phyloP scores from a whole-genome alignment of 208 protist species.

The Histomonas meleagridis region DNA sequence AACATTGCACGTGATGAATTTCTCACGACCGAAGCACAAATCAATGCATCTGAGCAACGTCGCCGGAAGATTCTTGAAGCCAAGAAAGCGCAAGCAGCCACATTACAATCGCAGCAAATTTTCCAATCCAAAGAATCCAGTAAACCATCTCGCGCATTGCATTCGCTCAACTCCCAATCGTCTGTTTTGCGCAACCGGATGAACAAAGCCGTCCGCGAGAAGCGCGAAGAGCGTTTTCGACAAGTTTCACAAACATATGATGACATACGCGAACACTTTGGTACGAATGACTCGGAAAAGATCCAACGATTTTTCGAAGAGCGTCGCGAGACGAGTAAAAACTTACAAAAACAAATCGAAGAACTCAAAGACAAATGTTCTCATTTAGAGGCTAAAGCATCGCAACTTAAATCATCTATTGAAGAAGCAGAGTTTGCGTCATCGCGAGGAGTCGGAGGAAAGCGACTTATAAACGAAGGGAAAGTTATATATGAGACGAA shows the following conservation, averaged over 20 bases:
- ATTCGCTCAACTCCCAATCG: neutral
- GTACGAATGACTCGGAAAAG: neutral
- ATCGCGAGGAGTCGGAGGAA: neutral
- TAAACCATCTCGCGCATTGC: neutral
- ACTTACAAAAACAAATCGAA: neutral
- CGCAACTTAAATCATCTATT: neutral
- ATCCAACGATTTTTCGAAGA: neutral
- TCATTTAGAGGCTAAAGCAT: neutral
- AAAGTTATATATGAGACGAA: too few species aligned
- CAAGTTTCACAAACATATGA: neutral
- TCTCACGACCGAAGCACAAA: neutral
- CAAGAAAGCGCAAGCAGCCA: neutral
- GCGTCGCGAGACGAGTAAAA: neutral
- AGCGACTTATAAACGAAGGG: neutral
- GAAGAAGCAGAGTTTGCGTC: neutral
- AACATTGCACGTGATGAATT: neutral
- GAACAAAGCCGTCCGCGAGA: neutral
- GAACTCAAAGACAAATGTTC: neutral
- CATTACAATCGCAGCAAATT: neutral
- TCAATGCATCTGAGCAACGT: neutral
- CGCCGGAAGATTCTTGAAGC: neutral
- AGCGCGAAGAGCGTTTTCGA: neutral
- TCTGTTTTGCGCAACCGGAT: neutral
- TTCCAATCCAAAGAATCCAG: neutral
- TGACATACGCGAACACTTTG: neutral